Evolutionary conservation across 306 rosid genomes (phyloP).

Genomic region (Prunus mume): DNA sequence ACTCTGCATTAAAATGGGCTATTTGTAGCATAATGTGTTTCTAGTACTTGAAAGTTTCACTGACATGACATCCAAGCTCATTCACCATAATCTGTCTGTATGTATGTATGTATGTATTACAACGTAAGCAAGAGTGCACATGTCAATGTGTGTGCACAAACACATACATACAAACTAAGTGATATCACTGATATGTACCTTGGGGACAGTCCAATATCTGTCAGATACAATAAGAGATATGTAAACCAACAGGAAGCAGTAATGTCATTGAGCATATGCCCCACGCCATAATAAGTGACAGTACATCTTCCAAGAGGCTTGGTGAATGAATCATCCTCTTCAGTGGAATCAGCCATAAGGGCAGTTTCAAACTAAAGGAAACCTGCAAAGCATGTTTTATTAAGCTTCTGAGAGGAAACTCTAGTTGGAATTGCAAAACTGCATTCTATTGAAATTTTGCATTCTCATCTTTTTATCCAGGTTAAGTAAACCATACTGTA

Average conservation of each 20-base stretch:
- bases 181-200: constrained; percentile 37
- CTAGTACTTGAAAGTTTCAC: neutral
- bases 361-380: neutral
- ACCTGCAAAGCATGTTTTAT: constrained; percentile 43
- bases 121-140: neutral
- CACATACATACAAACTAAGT: neutral
- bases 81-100: neutral
- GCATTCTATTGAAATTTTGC: neutral
- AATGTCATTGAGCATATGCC: constrained; percentile 98
- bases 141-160: neutral
- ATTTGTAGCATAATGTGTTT: neutral
- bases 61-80: neutral
- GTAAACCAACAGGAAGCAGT: constrained; percentile 98
- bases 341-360: constrained; percentile 44
- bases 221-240: constrained; percentile 77
- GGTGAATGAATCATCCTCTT: constrained; percentile 45
- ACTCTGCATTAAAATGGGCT: neutral
- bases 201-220: constrained; percentile 85
- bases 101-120: neutral
- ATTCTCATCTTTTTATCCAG: neutral
- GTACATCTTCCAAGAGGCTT: constrained; percentile 68
- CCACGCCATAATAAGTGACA: constrained; percentile 76
- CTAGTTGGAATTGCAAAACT: neutral
- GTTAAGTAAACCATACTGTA: neutral
- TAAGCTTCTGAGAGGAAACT: constrained; percentile 18